Evolutionary conservation across 2,329 filamentous ascomycete genomes (phyloP).

Genomic region (Aureobasidium sp.): DNA sequence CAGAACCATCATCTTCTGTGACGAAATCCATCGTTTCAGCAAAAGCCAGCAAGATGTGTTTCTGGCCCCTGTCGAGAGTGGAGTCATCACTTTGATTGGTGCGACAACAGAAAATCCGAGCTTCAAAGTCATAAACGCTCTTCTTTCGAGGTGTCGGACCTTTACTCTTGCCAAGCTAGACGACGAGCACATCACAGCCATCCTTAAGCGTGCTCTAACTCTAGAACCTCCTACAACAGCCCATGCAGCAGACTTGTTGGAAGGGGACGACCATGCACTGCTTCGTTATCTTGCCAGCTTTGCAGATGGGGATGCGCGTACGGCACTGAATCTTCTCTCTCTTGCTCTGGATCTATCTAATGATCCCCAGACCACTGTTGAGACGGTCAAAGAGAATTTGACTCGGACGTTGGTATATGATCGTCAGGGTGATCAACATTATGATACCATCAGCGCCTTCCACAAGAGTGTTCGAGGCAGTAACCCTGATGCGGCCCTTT

Average conservation of each 20-base stretch:
- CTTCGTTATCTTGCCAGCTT: constrained; percentile 77
- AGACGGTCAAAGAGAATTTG: constrained; percentile 70
- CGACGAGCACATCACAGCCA: constrained; percentile 63
- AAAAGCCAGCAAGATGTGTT: constrained; percentile 95
- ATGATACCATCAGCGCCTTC: constrained; percentile 94
- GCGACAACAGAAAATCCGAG: constrained; percentile 96
- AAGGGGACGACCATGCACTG: constrained; percentile 61
- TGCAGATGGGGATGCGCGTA: constrained; percentile 86
- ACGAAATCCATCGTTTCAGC: constrained; percentile 89
- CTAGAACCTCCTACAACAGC: constrained; percentile 15
- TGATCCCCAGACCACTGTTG: constrained; percentile 59
- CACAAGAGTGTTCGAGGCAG: constrained; percentile 91
- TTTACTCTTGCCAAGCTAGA: constrained; percentile 77
- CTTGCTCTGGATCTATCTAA: constrained; percentile 72
- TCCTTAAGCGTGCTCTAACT: constrained; percentile 67
- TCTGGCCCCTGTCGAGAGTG: constrained; percentile 82
- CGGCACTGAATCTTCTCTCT: constrained; percentile 85
- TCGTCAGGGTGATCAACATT: constrained; percentile 90
- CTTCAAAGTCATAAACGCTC: constrained; percentile 82
- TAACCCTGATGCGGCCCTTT: constrained; percentile 79
- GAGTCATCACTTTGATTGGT: constrained; percentile 83
- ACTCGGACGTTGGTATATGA: constrained; percentile 95
- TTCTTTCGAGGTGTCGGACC: constrained; percentile 82
- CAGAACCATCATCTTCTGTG: constrained; percentile 94
- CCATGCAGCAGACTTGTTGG: constrained; percentile 36